A percentile compares a stretch with the other conserved stretches of the same genome.
These are phyloP conservation scores for Alloteropsis semialata DNA, from an alignment of 176 grass and related monocot genomes.

Conservation along the genomic window DNA sequence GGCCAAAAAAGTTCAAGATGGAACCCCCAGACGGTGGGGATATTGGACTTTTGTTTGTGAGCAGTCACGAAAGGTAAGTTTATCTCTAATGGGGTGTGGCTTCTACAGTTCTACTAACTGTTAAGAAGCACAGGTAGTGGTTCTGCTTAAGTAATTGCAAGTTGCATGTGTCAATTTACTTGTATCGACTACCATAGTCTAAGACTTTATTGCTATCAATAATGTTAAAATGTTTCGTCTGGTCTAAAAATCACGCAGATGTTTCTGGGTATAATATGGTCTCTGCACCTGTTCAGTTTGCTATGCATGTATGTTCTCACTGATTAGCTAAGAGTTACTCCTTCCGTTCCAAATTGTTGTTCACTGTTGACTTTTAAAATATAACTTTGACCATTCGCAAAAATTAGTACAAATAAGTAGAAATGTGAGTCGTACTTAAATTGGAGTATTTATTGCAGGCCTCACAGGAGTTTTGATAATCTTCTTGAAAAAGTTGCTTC, in stretches of 20 bases:
- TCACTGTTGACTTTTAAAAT: too few species aligned
- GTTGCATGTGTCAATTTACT: neutral
- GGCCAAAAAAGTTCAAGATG: constrained; percentile 64
- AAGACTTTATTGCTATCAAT: neutral
- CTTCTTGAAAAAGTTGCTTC: constrained; percentile 53
- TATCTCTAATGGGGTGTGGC: neutral
- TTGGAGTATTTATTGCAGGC: constrained; percentile 51
- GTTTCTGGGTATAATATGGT: too few species aligned
- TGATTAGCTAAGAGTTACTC: too few species aligned
- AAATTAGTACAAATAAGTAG: too few species aligned
- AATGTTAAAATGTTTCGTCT: neutral
- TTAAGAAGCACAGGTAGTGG: neutral
- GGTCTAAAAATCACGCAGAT: too few species aligned
- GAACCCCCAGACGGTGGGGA: constrained; percentile 46
- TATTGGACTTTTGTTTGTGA: constrained; percentile 69
- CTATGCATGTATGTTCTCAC: neutral
- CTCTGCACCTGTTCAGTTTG: neutral
- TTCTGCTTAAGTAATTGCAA: constrained; percentile 4
- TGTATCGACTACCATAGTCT: neutral
- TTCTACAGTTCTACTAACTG: neutral
- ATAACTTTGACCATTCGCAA: too few species aligned
- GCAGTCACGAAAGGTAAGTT: constrained; percentile 40
- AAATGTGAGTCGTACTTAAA: too few species aligned
- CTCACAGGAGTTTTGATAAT: constrained; percentile 38
- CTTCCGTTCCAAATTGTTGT: too few species aligned